Base-by-base conservation (phyloP, 805 yeast genomes). In the Cyberlindnera euphorbiiphila region DNA sequence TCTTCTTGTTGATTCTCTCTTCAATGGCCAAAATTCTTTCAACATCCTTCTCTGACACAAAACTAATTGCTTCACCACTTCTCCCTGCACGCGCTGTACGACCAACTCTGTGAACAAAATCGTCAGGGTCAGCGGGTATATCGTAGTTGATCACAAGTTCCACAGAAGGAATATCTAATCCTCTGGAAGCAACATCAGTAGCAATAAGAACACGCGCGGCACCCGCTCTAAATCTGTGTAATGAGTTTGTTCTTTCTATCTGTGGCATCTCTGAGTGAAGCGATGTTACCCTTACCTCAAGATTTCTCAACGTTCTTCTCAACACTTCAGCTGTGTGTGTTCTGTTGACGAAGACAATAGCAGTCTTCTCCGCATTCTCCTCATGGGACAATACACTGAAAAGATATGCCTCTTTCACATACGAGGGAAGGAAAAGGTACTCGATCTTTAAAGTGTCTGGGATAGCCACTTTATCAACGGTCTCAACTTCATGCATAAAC, bases 41-140 rank as follows among this genome's bases (percentile, higher is more conserved):
- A 11, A 93, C 80, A 57, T 91, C 98, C 42, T 82, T 77, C 51
- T 89, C 96, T 1, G 95, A 77, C 4, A 93, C 83, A 41, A 93
- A 71, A 11, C 93, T 76, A 1, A 93, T 67, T 6, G 95, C 74
- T 46, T 78, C 86, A 64, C 98, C 98, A 34, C 67, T 64, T 51
- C 95, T 72, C 2, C 98, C 98, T 3, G 98, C 98, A 74, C 98
- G 84, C 9, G 98, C 98, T 10, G 98, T 91, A 76, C 98, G 85
- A 67, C 98, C 98, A 9, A 91, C 95, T 61, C 98, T 72, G 64
- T 93, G 98, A 37, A 93, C 88, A 53, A 86, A 93, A 46, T 93
- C 96, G 55, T 93, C 96, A 4, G 98, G 85, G 56, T 93, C 97
- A 0, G 93, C 88, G 5, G 98, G 98, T 17, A 93, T 76, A 55